A percentile compares a stretch with the other conserved stretches of the same genome.
These are phyloP conservation scores for Naganishia sp. DNA, from an alignment of 1,284 basidiomycete species.

Conservation along the genomic window DNA sequence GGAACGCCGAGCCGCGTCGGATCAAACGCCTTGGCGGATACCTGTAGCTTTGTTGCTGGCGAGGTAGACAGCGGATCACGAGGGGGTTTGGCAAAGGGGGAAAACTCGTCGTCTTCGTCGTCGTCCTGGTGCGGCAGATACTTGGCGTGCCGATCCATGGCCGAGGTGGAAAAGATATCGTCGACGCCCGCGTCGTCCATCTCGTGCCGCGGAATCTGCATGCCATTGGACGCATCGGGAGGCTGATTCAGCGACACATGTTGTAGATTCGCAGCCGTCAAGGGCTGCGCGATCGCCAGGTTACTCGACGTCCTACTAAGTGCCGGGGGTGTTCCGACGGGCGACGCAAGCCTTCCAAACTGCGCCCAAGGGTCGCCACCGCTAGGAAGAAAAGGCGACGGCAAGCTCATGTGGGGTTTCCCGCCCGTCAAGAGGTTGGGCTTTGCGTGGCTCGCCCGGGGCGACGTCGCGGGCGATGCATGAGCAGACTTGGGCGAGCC, in stretches of 20 bases:
- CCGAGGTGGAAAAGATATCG: constrained; percentile 45
- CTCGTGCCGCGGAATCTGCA: constrained; percentile 30
- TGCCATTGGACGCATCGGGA: not conserved
- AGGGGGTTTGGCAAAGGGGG: constrained; percentile 55
- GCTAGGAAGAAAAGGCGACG: constrained; percentile 14
- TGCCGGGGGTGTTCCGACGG: constrained; percentile 58
- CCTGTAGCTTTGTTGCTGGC: constrained; percentile 36
- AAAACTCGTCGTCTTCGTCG: constrained; percentile 61
- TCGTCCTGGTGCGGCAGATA: constrained; percentile 50
- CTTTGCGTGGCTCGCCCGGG: constrained; percentile 55
- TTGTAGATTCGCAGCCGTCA: constrained; percentile 57
- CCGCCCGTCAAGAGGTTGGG: constrained; percentile 65
- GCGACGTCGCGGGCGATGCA: constrained; percentile 41
- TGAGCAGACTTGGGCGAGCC: constrained; percentile 38
- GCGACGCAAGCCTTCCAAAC: constrained; percentile 30
- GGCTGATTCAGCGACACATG: constrained; percentile 32
- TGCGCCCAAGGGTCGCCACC: constrained; percentile 32
- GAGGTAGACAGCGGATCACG: constrained; percentile 37
- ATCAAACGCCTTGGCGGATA: constrained; percentile 48
- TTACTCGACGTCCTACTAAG: constrained; percentile 66
- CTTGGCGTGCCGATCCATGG: constrained; percentile 31
- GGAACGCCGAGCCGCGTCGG: constrained; percentile 35
- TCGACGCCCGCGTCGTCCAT: constrained; percentile 35
- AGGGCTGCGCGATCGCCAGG: constrained; percentile 81
- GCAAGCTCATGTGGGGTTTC: constrained; percentile 17